Evolutionary conservation across 768 basidiomycete genomes (phyloP).

Genomic region (Lentinula aciculospora): DNA sequence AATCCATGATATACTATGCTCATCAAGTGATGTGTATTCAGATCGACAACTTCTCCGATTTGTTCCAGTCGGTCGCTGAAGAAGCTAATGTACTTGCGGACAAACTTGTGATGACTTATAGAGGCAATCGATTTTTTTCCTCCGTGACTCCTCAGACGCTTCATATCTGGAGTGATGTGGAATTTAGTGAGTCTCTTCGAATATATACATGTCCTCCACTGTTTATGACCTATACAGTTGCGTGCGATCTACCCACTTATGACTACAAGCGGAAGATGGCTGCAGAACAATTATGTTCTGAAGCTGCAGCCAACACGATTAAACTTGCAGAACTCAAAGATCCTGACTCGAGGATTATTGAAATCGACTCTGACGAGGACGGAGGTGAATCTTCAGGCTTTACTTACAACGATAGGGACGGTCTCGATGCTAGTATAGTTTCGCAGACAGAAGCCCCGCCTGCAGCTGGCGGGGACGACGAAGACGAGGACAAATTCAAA

Average conservation of each 20-base stretch:
- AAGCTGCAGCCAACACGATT: conserved; percentile 1
- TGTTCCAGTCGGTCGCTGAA: conserved; percentile 67
- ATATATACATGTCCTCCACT: not conserved
- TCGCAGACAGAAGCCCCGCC: not conserved
- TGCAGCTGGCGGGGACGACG: conserved; percentile 8
- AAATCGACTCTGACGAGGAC: conserved; percentile 11
- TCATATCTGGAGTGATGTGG: conserved; percentile 61
- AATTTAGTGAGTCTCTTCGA: conserved; percentile 45
- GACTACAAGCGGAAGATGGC: conserved; percentile 46
- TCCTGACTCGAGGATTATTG: conserved; percentile 7
- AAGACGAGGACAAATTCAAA: conserved; percentile 54
- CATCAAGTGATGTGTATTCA: conserved; percentile 19
- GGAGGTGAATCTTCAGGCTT: conserved; percentile 18
- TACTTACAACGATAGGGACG: conserved; percentile 16
- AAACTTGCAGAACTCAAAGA: conserved; percentile 4
- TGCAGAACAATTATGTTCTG: conserved; percentile 16
- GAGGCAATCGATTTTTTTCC: conserved; percentile 59
- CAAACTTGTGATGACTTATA: conserved; percentile 55
- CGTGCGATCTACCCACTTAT: conserved; percentile 56
- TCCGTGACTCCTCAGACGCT: conserved; percentile 65
- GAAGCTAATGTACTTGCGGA: conserved; percentile 43
- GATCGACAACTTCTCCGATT: conserved; percentile 58
- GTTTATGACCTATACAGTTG: conserved; percentile 36
- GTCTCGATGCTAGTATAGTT: conserved; percentile 23
- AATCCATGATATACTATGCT: not conserved